Percentiles rank a stretch among this genome's conserved stretches.
phyloP scores from a whole-genome alignment of 1,284 basidiomycete genomes.

The Cryptococcus sp. region DNA sequence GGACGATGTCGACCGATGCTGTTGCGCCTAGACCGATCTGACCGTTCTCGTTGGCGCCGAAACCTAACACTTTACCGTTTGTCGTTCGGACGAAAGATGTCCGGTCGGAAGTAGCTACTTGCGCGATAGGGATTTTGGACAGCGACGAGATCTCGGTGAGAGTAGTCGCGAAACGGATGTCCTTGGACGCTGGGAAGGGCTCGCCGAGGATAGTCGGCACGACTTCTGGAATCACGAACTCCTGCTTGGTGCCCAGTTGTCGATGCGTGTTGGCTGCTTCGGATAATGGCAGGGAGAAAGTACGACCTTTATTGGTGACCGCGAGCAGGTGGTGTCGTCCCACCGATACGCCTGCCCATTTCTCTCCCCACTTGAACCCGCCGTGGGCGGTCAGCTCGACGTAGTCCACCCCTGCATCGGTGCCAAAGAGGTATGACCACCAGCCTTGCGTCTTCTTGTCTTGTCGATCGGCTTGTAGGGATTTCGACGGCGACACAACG shows the following conservation, averaged over 20 bases:
- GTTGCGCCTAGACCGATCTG: constrained; percentile 79
- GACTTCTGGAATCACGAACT: constrained; percentile 7
- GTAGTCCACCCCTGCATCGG: constrained; percentile 49
- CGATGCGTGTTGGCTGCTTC: constrained; percentile 78
- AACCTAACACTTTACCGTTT: constrained; percentile 78
- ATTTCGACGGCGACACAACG: constrained; percentile 61
- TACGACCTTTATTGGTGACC: constrained; percentile 75
- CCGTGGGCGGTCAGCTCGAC: constrained; percentile 57
- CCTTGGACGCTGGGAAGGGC: constrained; percentile 46
- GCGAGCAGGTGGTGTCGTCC: constrained; percentile 83
- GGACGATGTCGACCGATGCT: constrained; percentile 70
- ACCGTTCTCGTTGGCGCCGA: constrained; percentile 83
- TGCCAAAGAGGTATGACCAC: constrained; percentile 41
- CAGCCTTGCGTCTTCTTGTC: constrained; percentile 32
- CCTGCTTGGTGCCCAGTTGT: constrained; percentile 76
- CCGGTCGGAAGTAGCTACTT: constrained; percentile 72
- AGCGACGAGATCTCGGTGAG: constrained; percentile 81
- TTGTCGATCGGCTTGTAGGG: constrained; percentile 35
- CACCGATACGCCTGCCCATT: constrained; percentile 69
- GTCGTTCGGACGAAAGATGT: constrained; percentile 72
- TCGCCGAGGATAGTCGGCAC: constrained; percentile 34
- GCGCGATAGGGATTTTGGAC: constrained; percentile 63
- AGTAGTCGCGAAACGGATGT: constrained; percentile 69
- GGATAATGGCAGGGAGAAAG: constrained; percentile 76
- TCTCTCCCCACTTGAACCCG: constrained; percentile 60